Evolutionary conservation across 2,329 filamentous ascomycete genomes (phyloP), one percentile per base, ranked within the genome.

Genomic region (Coleophoma cylindrospora): DNA sequence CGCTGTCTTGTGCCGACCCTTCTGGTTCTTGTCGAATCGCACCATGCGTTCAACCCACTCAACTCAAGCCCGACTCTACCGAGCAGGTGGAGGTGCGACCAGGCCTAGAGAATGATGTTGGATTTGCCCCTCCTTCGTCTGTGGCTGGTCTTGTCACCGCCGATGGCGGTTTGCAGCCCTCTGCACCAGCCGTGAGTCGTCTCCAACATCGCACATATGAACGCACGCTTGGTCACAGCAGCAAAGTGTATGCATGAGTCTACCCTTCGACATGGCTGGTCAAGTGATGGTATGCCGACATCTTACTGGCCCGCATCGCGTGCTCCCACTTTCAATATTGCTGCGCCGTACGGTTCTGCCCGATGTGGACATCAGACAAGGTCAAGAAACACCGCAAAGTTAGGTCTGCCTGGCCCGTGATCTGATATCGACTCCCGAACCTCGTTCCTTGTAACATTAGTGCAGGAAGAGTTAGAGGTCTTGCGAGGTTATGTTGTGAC

Each of bases 281-380:
- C 40, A 41, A 41, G 40, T 41, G 40, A 41, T 22, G 40, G 13
- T 15, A 41, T 9, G 17, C 40, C 17, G 11, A 22, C 14, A 12
- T 15, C 21, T 7, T 14, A 17, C 12, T n/a, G 36, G 36, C 4
- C 15, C 15, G 36, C 14, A 12, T 17, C 14, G 36, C 12, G 14
- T 17, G n/a, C 40, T 13, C 19, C n/a, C 19, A 43, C 40, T 44
- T 33, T 27, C 41, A 44, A 44, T 44, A 44, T 44, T 44, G 41
- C 41, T 44, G 41, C 41, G 41, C 41, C 41, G 41, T 44, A 44
- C 12, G n/a, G 5, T 8, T 32, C 10, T 27, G 27, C 27, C 27
- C 4, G 7, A 27, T 27, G 27, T 27, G 27, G 27, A 27, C 6
- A 10, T 27, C 27, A 2, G 27, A 5, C 27, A 27, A 27, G 6